phyloP scores from a whole-genome alignment of 192 early-diverging fungal genomes.

The Spizellomyces punctatus region DNA sequence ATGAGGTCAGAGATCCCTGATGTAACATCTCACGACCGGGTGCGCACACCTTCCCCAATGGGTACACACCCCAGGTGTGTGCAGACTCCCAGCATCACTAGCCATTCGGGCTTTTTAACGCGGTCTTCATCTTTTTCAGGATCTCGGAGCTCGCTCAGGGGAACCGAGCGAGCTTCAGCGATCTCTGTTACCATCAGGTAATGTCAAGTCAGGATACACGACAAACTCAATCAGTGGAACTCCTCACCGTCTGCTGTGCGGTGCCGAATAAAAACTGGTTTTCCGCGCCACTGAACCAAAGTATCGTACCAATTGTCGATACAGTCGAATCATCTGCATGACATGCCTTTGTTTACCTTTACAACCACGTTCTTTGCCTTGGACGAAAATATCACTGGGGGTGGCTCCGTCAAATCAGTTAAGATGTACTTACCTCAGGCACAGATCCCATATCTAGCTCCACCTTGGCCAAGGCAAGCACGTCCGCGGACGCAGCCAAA shows the following conservation, averaged over 20 bases:
- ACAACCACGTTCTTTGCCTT: conserved; percentile 91
- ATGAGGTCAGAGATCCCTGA: no score
- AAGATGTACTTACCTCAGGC: conserved; percentile 57
- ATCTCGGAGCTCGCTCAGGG: conserved; percentile 79
- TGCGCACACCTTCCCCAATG: conserved; percentile 73
- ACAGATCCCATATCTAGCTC: conserved; percentile 88
- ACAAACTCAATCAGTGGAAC: background rate
- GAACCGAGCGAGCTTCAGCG: conserved; percentile 79
- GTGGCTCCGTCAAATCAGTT: background rate
- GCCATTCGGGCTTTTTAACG: conserved; percentile 87
- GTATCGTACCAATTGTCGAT: background rate
- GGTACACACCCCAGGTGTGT: conserved; percentile 94
- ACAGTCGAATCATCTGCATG: background rate
- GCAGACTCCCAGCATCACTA: conserved; percentile 89
- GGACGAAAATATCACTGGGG: background rate
- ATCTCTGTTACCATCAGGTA: conserved; percentile 62
- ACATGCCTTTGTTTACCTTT: conserved; percentile 51
- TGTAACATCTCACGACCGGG: background rate
- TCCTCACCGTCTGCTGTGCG: conserved; percentile 69
- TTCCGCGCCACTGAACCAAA: conserved; percentile 83
- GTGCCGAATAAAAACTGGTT: conserved; percentile 96
- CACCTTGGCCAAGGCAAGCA: conserved; percentile 94
- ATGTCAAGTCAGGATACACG: no score
- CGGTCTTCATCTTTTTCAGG: conserved; percentile 88
- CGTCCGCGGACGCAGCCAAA: conserved; percentile 92